phyloP scores from a whole-genome alignment of 2,329 filamentous ascomycete genomes.

The Xylariaceae sp. region DNA sequence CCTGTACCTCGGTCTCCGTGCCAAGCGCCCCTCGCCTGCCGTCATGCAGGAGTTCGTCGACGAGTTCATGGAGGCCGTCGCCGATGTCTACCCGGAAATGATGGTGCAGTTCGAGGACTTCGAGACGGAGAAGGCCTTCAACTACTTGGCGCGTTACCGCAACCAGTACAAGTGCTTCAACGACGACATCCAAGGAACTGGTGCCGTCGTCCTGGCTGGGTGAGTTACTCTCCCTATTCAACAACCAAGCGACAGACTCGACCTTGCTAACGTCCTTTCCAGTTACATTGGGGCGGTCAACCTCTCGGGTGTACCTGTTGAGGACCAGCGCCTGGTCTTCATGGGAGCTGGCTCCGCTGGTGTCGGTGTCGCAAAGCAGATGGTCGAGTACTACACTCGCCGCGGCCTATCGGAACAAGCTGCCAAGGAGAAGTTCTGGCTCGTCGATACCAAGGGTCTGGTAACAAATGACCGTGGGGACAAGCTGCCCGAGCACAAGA shows the following conservation, averaged over 20 bases:
- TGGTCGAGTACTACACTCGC: slow-evolving; percentile 93
- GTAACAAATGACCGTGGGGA: slow-evolving; percentile 91
- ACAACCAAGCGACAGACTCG: too few species aligned
- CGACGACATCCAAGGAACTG: slow-evolving; percentile 96
- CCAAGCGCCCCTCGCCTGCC: slow-evolving; percentile 67
- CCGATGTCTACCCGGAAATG: slow-evolving; percentile 61
- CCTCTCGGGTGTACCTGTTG: slow-evolving; percentile 73
- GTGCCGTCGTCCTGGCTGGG: slow-evolving; percentile 87
- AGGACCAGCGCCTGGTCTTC: slow-evolving; percentile 92
- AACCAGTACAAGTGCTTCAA: slow-evolving; percentile 93
- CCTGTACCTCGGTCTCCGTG: slow-evolving; percentile 83
- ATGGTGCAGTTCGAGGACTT: slow-evolving; percentile 95
- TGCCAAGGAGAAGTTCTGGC: slow-evolving; percentile 88
- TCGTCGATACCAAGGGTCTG: slow-evolving; percentile 93
- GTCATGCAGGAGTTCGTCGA: slow-evolving; percentile 91
- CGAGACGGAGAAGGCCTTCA: slow-evolving; percentile 87
- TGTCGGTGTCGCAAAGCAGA: slow-evolving; percentile 95
- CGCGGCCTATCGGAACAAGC: slow-evolving; percentile 83
- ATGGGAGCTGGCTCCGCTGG: slow-evolving; percentile 92
- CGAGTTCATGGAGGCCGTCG: slow-evolving; percentile 89
- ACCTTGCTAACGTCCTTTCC: slow-evolving; percentile 7
- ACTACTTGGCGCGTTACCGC: slow-evolving; percentile 83
- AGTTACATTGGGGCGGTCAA: slow-evolving; percentile 66
- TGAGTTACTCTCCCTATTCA: slow-evolving; percentile 35
- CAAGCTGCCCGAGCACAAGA: slow-evolving; percentile 84